Base-by-base conservation (phyloP, 2,329 filamentous ascomycete species). In the Penicillium sp. region DNA sequence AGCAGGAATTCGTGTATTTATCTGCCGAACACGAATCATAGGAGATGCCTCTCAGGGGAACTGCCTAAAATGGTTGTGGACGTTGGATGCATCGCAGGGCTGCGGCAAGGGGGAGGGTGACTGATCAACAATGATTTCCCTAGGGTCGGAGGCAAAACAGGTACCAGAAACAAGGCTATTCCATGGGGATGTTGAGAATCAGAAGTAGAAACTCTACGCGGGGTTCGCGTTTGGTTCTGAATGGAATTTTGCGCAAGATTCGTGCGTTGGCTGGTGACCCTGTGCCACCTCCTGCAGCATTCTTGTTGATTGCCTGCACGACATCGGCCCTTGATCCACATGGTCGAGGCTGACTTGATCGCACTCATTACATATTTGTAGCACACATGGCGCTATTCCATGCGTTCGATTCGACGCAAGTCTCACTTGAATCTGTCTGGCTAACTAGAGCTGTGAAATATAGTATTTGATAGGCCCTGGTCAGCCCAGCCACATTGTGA, bases 21-120 rank as follows among this genome's bases (percentile, higher is more conserved):
- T 24, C 7, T 24, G 12, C 21, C n/a, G 23, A 26, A 10, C 15
- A 5, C 39, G 9, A 42, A 45, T 51, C 6, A 41, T 1, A n/a
- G n/a, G 2, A 7, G 13, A 1, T 6, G 7, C 9, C n/a, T 43
- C 46, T 43, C 50, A 23, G n/a, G 3, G 21, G 27, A 49, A 37
- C 46, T 58, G 48, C 49, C 51, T 8, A 33, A 55, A 44, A 24
- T 18, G 30, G 32, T 29, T 7, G 21, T 4, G 8, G 27, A 23
- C 36, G 23, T 37, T 46, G 24, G 58, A 57, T 55, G 42, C 45
- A 52, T 59, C 56, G 20, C 39, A 53, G 34, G 8, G 24, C 36
- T 15, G 7, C 54, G 18, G 58, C 42, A 60, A 60, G 56, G 56
- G 55, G 54, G 20, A 33, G 18, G 51, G 18, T 41, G 34, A 40